Percentiles rank a stretch among this genome's conserved stretches.
These are phyloP conservation scores for Micractinium sp. DNA, from an alignment of 139 green algal species.

Conservation along the genomic window DNA sequence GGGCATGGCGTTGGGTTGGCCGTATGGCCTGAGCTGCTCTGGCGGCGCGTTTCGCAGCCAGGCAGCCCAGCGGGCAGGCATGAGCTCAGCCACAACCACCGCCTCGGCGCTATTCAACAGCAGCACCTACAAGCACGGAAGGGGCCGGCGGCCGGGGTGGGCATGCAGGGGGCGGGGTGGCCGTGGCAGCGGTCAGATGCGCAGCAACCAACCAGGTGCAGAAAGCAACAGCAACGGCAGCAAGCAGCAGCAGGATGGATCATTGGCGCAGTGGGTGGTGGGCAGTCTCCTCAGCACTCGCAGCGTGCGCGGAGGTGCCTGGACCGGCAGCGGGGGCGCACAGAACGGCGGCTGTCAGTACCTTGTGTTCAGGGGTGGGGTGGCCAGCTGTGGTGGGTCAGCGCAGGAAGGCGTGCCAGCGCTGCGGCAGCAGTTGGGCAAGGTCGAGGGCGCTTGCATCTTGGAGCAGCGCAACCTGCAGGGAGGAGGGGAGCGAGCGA, in stretches of 20 bases:
- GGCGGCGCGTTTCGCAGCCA: constrained; percentile 85
- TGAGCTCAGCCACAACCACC: constrained; percentile 31
- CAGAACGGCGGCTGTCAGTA: neutral
- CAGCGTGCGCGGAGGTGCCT: neutral
- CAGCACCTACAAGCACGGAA: constrained; percentile 52
- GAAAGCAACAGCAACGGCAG: no score
- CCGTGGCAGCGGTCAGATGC: no score
- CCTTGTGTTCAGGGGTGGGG: neutral
- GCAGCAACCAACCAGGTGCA: no score
- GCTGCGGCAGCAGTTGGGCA: constrained; percentile 82
- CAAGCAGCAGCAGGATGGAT: no score
- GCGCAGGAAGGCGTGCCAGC: constrained; percentile 87
- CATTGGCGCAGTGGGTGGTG: no score
- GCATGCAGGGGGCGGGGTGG: no score
- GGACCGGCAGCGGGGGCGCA: neutral
- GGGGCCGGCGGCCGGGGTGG: no score
- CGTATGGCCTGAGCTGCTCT: constrained; percentile 63
- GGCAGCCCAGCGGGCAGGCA: constrained; percentile 86
- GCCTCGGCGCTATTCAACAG: constrained; percentile 59
- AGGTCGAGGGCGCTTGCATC: constrained; percentile 70
- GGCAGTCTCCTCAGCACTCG: no score
- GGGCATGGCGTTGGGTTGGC: neutral
- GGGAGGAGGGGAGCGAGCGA: no score
- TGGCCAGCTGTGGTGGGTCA: neutral
- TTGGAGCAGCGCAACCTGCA: constrained; percentile 55